Percentiles rank a stretch among this genome's conserved stretches.
Evolutionary conservation across 1,284 basidiomycete genomes (phyloP).

Genomic region (Grifola frondosa): DNA sequence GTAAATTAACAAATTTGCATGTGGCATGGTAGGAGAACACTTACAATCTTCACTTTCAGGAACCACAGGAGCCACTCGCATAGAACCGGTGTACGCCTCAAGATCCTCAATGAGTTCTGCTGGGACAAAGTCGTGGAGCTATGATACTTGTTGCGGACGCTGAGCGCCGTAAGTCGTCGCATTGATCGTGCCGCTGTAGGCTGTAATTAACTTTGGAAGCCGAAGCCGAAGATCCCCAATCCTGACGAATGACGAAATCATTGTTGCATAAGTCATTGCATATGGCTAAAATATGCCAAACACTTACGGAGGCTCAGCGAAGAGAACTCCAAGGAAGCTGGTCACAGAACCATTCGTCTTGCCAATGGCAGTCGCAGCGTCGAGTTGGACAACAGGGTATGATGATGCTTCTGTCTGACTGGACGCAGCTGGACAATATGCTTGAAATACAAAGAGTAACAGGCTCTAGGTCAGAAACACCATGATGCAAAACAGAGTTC

Average conservation of each 20-base stretch:
- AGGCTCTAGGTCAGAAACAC: too few relatives aligned
- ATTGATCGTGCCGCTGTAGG: slow-evolving; percentile 10
- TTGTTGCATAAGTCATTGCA: too few relatives aligned
- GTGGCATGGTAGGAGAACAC: too few relatives aligned
- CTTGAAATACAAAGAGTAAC: too few relatives aligned
- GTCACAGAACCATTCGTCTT: slow-evolving; percentile 21
- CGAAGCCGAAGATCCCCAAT: slow-evolving; percentile 37
- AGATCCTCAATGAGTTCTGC: slow-evolving; percentile 28
- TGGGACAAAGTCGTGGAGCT: slow-evolving; percentile 46
- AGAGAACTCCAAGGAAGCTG: slow-evolving; percentile 53
- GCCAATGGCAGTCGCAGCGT: slow-evolving; percentile 9
- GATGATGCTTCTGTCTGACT: too few relatives aligned
- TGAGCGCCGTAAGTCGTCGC: slow-evolving; percentile 24
- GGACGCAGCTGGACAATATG: too few relatives aligned
- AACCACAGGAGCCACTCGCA: slow-evolving; percentile 24
- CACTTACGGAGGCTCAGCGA: slow-evolving; percentile 42
- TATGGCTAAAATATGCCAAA: background rate
- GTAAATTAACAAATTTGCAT: too few relatives aligned
- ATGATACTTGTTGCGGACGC: slow-evolving; percentile 43
- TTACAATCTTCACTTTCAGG: slow-evolving; percentile 20
- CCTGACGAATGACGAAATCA: slow-evolving; percentile 5
- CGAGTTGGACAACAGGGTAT: slow-evolving; percentile 7
- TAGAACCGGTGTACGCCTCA: too few relatives aligned
- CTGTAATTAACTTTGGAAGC: slow-evolving; percentile 37
- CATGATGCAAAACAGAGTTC: too few relatives aligned